Percentiles rank a stretch among this genome's conserved stretches.
phyloP scores from a whole-genome alignment of 768 basidiomycete species.

The Coprinellus aureogranulatus region DNA sequence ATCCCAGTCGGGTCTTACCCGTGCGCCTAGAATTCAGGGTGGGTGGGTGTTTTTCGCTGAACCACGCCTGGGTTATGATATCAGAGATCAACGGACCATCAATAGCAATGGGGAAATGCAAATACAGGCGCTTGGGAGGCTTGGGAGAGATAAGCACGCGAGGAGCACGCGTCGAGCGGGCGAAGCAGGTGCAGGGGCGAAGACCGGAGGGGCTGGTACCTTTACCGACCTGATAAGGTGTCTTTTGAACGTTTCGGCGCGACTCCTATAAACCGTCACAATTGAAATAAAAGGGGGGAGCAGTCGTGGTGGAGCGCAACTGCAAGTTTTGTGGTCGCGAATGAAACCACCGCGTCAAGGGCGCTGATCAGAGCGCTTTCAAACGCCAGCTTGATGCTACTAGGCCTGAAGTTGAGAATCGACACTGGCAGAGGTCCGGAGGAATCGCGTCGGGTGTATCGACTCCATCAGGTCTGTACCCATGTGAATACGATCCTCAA shows the following conservation, averaged over 20 bases:
- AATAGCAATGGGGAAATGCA: neutral
- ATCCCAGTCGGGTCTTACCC: conserved; percentile 27
- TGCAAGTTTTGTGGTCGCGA: neutral
- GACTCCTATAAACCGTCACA: neutral
- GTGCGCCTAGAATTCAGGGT: conserved; percentile 9
- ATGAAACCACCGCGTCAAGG: too few species aligned
- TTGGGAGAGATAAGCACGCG: neutral
- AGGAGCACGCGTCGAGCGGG: neutral
- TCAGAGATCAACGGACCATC: neutral
- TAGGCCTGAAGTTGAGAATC: too few species aligned
- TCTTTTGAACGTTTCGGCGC: neutral
- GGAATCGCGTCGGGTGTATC: too few species aligned
- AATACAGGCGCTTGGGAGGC: neutral
- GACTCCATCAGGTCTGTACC: too few species aligned
- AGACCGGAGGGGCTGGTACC: neutral
- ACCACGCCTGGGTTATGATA: neutral
- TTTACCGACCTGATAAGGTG: neutral
- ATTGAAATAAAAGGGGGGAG: neutral
- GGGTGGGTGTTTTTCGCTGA: neutral
- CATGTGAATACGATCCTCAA: too few species aligned
- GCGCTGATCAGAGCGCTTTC: neutral
- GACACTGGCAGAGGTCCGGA: too few species aligned
- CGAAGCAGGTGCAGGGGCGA: neutral
- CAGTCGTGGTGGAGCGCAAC: neutral
- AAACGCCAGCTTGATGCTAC: neutral